Evolutionary conservation across 257 asterid genomes (phyloP).

Genomic region (Linaria vulgaris): DNA sequence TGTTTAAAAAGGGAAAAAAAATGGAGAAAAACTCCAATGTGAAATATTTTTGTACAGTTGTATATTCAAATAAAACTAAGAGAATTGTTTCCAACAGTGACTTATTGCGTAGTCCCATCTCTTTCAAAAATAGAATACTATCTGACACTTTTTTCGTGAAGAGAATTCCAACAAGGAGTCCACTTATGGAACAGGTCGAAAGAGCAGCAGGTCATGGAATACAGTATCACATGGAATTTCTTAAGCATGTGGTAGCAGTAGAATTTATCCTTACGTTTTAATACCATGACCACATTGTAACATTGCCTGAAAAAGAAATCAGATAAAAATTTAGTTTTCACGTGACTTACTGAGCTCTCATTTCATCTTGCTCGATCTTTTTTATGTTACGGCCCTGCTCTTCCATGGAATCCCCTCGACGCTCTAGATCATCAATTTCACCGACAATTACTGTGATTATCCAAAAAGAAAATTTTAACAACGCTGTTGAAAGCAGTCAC

Average conservation of each 20-base stretch:
- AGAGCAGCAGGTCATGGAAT: not conserved
- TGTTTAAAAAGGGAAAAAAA: too few relatives aligned
- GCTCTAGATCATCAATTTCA: conserved; percentile 56
- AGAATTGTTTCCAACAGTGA: too few relatives aligned
- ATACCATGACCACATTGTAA: conserved; percentile 5
- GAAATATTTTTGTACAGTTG: too few relatives aligned
- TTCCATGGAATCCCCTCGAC: conserved; percentile 48
- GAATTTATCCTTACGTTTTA: not conserved
- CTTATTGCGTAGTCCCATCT: too few relatives aligned
- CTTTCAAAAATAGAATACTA: too few relatives aligned
- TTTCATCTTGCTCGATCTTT: conserved; percentile 58
- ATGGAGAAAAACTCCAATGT: too few relatives aligned
- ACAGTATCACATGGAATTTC: not conserved
- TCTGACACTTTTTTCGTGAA: not conserved
- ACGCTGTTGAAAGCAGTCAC: conserved; percentile 18
- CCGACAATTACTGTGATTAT: conserved; percentile 55
- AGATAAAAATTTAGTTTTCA: conserved; percentile 12
- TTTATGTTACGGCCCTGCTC: conserved; percentile 43
- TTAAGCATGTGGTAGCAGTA: not conserved
- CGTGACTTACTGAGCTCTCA: conserved; percentile 68
- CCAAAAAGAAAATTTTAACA: conserved; percentile 26
- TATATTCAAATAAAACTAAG: too few relatives aligned
- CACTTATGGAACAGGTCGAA: not conserved
- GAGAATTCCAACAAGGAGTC: conserved; percentile 9
- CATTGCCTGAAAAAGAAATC: conserved; percentile 9